Conservation (phyloP, 768 basidiomycete genomes). For the Tricholoma sp. region DNA sequence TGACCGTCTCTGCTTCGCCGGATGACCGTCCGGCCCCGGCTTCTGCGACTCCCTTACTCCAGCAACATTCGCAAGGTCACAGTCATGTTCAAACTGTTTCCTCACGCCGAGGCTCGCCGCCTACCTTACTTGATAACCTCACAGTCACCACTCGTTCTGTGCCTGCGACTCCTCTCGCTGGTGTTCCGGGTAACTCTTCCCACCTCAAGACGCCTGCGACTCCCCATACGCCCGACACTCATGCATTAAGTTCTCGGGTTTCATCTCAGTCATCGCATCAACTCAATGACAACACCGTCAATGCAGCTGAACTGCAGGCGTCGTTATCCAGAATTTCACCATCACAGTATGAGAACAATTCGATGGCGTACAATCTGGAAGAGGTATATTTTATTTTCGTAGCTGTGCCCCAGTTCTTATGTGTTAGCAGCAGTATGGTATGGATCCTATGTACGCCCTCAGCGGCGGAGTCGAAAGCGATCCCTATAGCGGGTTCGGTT, state of each 20-base stretch:
- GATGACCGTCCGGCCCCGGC: constrained; percentile 45
- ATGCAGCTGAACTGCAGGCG: constrained; percentile 56
- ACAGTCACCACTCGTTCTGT: constrained; percentile 69
- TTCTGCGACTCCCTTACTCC: constrained; percentile 57
- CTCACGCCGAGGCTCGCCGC: constrained; percentile 74
- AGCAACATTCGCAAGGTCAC: constrained; percentile 54
- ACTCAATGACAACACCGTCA: constrained; percentile 45
- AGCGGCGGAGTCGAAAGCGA: constrained; percentile 45
- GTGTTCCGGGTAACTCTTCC: constrained; percentile 43
- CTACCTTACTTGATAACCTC: constrained; percentile 55
- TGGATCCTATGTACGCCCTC: constrained; percentile 51
- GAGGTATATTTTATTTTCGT: constrained; percentile 40
- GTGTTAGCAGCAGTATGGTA: constrained; percentile 44
- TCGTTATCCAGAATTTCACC: constrained; percentile 67
- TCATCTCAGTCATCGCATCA: constrained; percentile 42
- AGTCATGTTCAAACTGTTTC: constrained; percentile 39
- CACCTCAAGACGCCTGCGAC: constrained; percentile 65
- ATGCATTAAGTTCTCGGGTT: constrained; percentile 59
- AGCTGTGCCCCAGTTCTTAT: neutral
- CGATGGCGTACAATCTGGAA: constrained; percentile 53
- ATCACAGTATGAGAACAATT: constrained; percentile 50
- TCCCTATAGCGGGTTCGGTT: constrained; percentile 54
- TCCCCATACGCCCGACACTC: constrained; percentile 57
- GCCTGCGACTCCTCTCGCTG: constrained; percentile 71
- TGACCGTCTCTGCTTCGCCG: constrained; percentile 54